Evolutionary conservation across 2,329 filamentous ascomycete genomes (phyloP), one percentile per base, ranked within the genome.

Genomic region (Akanthomyces lecanii): DNA sequence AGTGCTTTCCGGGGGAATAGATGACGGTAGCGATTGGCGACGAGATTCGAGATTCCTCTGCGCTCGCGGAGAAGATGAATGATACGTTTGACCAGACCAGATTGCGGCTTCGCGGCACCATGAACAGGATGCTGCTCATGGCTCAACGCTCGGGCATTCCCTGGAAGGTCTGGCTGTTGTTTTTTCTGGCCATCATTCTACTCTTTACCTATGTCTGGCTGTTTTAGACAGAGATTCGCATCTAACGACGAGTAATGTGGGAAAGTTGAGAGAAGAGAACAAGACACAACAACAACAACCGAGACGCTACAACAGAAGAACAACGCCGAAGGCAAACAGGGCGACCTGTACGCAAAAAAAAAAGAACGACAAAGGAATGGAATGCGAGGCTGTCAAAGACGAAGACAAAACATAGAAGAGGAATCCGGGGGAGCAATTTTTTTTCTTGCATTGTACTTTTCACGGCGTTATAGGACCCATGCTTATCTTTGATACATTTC

Each of bases 61-160:
- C 91, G 2, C 83, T 98, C 4, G 90, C 92, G 2, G 92, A 97
- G 70, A 94, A 92, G 77, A 97, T 99, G 89, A 98, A 98, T 76
- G 91, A 97, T 72, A 85, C 87, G 5, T 99, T 98, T 73, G 94
- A 98, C 74, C 87, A 85, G 70, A 96, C 94, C 60, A 82, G 93
- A 40, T 78, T 92, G 59, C 85, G 90, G 66, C 80, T 99, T 66
- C 85, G 88, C 51, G 92, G 94, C 61, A 98, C 96, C 21, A 98
- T 99, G 95, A 97, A 92, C 74, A 83, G 93, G 64, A 99, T 99
- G 95, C 78, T 98, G 67, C 74, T 94, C 61, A 99, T 99, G 95
- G 95, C 95, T 5, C 86, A 98, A 78, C 84, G 87, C 70, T 96
- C 93, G 2, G 95, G 95, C n/a, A 89, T 99, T 11, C 89, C 92